Base-by-base conservation (phyloP, 352 stramenopile genomes). In the Peronospora belbahrii region DNA sequence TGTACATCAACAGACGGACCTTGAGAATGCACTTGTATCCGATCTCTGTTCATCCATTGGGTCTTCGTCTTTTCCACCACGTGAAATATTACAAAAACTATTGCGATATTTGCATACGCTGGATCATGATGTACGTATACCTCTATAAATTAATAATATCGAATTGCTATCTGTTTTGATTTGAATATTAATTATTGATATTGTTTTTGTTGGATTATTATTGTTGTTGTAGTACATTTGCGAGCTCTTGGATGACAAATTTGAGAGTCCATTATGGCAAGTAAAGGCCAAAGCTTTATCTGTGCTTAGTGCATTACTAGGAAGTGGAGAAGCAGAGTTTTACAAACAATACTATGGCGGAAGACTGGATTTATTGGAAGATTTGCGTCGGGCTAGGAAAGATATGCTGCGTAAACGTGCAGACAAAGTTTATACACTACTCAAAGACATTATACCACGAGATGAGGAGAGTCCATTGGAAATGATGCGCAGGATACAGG, bases 171-270 rank as follows among this genome's bases (percentile, higher is more conserved):
- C n/a, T n/a, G n/a, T n/a, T n/a, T n/a, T n/a, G n/a, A n/a, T n/a
- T n/a, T n/a, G n/a, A n/a, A n/a, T n/a, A n/a, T n/a, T n/a, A n/a
- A n/a, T n/a, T n/a, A n/a, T n/a, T n/a, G 9, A 40, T 45, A 15
- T 38, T 25, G 5, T 4, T 9, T 40, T 18, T 11, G 14, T 20
- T 32, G n/a, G n/a, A n/a, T n/a, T n/a, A n/a, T n/a, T n/a, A n/a
- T 2, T 11, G 24, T 1, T 33, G 5, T 15, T 33, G 27, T 15
- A 89, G 72, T 93, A 93, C 44, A 56, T 88, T 22, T 90, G 81
- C 43, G 76, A 93, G 56, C 62, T 90, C 19, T 62, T 93, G n/a
- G 71, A 90, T 38, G 71, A 85, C 52, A 93, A 90, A 59, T 75
- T 93, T n/a, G 71, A 86, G 59, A 74, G 75, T 45, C 64, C 62